phyloP scores from a whole-genome alignment of 1,139 yeast species.

The Kodamaea suecica region DNA sequence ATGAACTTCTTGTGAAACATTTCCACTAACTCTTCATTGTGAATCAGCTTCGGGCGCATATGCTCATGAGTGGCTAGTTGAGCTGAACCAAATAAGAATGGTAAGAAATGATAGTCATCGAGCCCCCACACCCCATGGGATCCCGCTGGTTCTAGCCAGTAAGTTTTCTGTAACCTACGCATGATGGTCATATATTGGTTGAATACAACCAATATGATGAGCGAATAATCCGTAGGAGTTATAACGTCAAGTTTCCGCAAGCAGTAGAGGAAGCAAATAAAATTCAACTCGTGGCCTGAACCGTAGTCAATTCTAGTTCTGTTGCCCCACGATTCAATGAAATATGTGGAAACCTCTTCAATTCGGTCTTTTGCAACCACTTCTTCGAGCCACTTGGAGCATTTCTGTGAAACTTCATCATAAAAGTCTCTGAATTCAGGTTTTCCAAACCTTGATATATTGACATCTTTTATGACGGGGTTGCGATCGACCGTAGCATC shows the following conservation, averaged over 20 bases:
- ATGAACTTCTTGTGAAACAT: slow-evolving; percentile 70
- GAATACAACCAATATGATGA: slow-evolving; percentile 62
- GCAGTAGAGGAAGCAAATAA: slow-evolving; percentile 66
- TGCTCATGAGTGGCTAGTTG: slow-evolving; percentile 78
- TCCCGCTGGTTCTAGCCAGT: slow-evolving; percentile 87
- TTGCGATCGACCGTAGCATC: slow-evolving; percentile 44
- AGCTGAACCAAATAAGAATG: slow-evolving; percentile 83
- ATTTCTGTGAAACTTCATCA: slow-evolving; percentile 49
- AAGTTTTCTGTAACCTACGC: slow-evolving; percentile 49
- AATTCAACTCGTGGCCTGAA: slow-evolving; percentile 93
- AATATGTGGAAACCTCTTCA: slow-evolving; percentile 49
- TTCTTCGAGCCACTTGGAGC: slow-evolving; percentile 23
- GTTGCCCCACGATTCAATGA: slow-evolving; percentile 80
- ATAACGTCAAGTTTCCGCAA: slow-evolving; percentile 41
- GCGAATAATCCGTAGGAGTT: slow-evolving; percentile 39
- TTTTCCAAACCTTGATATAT: slow-evolving; percentile 84
- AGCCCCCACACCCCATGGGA: slow-evolving; percentile 97
- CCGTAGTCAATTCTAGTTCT: slow-evolving; percentile 90
- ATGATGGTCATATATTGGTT: slow-evolving; percentile 52
- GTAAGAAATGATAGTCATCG: slow-evolving; percentile 93
- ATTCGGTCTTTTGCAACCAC: slow-evolving; percentile 12
- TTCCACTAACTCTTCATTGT: slow-evolving; percentile 78
- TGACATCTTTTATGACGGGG: slow-evolving; percentile 70
- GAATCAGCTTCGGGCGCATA: slow-evolving; percentile 83
- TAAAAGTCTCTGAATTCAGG: slow-evolving; percentile 82